Percentiles rank a stretch among this genome's conserved stretches.
Conservation (phyloP, 2,329 filamentous ascomycete species). For the Gaeumannomyces tritici region DNA sequence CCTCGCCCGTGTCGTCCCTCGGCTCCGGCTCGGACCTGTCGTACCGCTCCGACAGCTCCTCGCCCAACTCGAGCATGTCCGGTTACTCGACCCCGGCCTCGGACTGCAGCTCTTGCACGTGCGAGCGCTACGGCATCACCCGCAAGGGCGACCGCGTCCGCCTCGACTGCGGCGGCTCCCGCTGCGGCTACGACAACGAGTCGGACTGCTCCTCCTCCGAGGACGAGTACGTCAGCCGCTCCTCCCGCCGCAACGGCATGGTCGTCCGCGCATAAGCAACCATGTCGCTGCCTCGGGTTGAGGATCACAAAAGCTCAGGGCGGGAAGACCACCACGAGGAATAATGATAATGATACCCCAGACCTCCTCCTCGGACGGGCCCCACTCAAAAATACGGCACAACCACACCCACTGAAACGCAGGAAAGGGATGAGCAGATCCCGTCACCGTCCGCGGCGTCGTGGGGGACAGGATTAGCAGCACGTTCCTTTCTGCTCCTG, state of each 20-base stretch:
- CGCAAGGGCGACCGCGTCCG: slow-evolving; percentile 87
- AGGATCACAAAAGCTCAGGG: slow-evolving; percentile 12
- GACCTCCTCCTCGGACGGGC: neutral
- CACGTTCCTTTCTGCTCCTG: neutral
- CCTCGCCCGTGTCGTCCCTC: slow-evolving; percentile 55
- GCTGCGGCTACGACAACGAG: slow-evolving; percentile 74
- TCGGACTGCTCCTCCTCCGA: slow-evolving; percentile 60
- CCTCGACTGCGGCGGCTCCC: slow-evolving; percentile 85
- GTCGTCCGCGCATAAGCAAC: slow-evolving; percentile 35
- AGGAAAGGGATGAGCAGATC: slow-evolving; percentile 4
- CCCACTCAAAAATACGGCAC: neutral
- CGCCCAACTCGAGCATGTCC: slow-evolving; percentile 62
- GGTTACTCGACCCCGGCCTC: slow-evolving; percentile 73
- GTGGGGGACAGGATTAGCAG: neutral
- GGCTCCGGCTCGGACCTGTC: slow-evolving; percentile 56
- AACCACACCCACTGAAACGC: slow-evolving; percentile 10
- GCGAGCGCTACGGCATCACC: slow-evolving; percentile 94
- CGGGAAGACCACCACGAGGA: slow-evolving; percentile 7
- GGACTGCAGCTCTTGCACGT: slow-evolving; percentile 74
- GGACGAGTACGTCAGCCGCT: slow-evolving; percentile 41
- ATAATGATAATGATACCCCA: neutral
- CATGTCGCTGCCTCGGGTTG: slow-evolving; percentile 13
- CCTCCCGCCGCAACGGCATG: slow-evolving; percentile 54
- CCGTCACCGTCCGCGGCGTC: too few relatives aligned
- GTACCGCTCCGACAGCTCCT: slow-evolving; percentile 64